Evolutionary conservation across 1,284 basidiomycete genomes (phyloP).

Genomic region (Apiotrichum montevideense): DNA sequence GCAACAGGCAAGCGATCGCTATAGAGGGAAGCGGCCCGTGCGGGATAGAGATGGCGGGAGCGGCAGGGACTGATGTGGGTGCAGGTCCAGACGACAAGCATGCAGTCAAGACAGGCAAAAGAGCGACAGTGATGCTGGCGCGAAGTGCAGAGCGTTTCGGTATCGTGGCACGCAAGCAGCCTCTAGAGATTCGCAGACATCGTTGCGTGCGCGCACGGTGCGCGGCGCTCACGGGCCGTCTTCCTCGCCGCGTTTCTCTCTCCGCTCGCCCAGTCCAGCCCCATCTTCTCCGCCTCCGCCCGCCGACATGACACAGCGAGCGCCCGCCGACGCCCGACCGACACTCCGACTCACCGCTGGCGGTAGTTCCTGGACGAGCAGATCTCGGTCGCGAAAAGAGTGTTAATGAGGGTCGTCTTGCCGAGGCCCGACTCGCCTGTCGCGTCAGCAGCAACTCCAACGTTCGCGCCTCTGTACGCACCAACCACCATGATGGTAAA

Average conservation of each 20-base stretch:
- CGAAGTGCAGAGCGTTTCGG: too few relatives aligned
- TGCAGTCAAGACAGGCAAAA: too few relatives aligned
- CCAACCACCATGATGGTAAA: conserved; percentile 99
- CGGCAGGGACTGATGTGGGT: too few relatives aligned
- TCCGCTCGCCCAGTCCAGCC: not conserved
- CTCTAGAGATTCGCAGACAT: not conserved
- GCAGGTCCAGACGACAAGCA: too few relatives aligned
- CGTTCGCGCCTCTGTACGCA: conserved; percentile 48
- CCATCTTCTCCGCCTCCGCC: too few relatives aligned
- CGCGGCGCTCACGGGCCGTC: not conserved
- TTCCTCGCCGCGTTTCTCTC: not conserved
- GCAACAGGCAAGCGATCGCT: too few relatives aligned
- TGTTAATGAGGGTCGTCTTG: conserved; percentile 96
- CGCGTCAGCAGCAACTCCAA: not conserved
- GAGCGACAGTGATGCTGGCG: too few relatives aligned
- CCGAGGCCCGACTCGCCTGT: conserved; percentile 89
- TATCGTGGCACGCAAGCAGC: too few relatives aligned
- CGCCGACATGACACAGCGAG: too few relatives aligned
- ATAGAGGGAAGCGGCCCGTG: too few relatives aligned
- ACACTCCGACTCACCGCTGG: conserved; percentile 49
- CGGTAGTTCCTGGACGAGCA: conserved; percentile 86
- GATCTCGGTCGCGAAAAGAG: conserved; percentile 96
- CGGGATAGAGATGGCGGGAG: too few relatives aligned
- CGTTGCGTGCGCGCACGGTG: not conserved
- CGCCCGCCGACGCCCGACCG: not conserved